Conservation (phyloP, 73 alveolate genomes). For the Effrenium voratum region DNA sequence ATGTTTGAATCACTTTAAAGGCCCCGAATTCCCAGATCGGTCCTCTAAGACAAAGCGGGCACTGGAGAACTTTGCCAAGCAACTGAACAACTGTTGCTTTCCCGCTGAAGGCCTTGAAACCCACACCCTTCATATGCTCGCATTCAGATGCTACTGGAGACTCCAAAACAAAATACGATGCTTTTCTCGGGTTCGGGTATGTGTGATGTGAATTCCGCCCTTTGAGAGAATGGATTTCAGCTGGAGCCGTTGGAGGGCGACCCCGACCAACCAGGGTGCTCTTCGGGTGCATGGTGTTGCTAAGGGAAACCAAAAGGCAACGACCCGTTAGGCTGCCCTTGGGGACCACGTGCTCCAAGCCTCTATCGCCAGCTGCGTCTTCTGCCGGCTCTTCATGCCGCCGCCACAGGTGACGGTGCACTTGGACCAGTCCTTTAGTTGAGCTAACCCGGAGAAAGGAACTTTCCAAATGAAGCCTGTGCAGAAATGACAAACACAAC, state of each 20-base stretch:
- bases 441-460: no score
- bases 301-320: no score
- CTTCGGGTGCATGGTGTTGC: no score
- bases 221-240: background rate
- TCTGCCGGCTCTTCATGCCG: slow-evolving; percentile 18
- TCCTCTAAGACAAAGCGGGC: no score
- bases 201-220: background rate
- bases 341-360: no score
- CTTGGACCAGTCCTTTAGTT: slow-evolving; percentile 31
- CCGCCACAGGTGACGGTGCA: slow-evolving; percentile 37
- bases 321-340: no score
- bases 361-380: no score
- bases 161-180: background rate
- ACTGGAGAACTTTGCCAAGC: background rate
- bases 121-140: background rate
- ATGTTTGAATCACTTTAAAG: no score
- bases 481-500: no score
- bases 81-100: background rate
- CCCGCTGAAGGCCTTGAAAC: background rate
- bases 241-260: background rate
- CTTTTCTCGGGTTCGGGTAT: background rate
- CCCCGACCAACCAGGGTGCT: no score
- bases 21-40: no score
- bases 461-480: no score
- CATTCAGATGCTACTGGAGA: background rate